Evolutionary conservation across 1,284 basidiomycete genomes (phyloP).

Genomic region (Cryptococcus deneoformans): DNA sequence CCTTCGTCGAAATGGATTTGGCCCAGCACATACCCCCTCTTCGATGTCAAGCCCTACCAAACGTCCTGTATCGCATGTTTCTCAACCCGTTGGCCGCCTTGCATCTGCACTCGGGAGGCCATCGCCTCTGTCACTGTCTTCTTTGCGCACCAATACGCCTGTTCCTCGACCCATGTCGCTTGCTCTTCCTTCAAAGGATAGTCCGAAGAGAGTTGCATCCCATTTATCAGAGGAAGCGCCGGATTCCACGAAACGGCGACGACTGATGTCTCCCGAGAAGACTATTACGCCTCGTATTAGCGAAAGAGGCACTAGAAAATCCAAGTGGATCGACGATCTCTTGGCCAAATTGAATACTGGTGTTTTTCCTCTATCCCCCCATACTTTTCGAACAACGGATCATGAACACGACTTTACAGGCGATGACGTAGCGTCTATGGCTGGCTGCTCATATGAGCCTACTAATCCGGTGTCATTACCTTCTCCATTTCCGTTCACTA

Average conservation of each 20-base stretch:
- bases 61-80: neutral
- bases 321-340: constrained; percentile 24
- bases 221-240: neutral
- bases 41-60: constrained; percentile 6
- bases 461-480: too few species aligned
- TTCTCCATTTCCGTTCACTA: neutral
- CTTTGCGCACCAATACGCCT: neutral
- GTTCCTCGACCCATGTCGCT: neutral
- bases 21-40: neutral
- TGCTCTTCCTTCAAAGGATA: neutral
- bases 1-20: constrained; percentile 64
- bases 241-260: too few species aligned
- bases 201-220: neutral
- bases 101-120: constrained; percentile 2
- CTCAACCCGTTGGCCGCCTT: neutral
- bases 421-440: too few species aligned
- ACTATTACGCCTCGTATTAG: neutral
- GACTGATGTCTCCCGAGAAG: neutral
- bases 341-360: constrained; percentile 12
- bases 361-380: constrained; percentile 2
- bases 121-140: constrained; percentile 3
- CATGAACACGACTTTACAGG: too few species aligned
- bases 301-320: constrained; percentile 8
- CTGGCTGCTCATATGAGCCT: too few species aligned
- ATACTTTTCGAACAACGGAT: too few species aligned